Evolutionary conservation across 2,329 filamentous ascomycete genomes (phyloP).

Genomic region (Botryotinia calthae): DNA sequence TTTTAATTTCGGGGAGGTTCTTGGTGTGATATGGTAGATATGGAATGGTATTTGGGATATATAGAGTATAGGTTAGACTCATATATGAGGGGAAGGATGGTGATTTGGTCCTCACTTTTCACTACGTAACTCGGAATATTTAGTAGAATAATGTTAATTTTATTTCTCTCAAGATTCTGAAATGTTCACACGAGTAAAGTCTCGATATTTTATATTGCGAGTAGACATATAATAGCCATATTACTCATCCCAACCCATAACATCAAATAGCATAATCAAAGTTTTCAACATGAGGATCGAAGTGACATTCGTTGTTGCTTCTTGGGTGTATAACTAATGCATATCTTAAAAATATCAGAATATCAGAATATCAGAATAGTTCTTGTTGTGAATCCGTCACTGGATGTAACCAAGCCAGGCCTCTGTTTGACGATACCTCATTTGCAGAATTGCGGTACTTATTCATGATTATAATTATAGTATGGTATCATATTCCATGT

Average conservation of each 20-base stretch:
- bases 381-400: neutral
- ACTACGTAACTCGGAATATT: too few relatives aligned
- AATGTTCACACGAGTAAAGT: too few relatives aligned
- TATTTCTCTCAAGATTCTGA: neutral
- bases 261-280: neutral
- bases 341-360: neutral
- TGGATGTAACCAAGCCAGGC: too few relatives aligned
- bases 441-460: too few relatives aligned
- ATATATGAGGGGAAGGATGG: neutral
- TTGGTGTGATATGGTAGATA: neutral
- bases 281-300: neutral
- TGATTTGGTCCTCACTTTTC: neutral
- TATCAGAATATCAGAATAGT: neutral
- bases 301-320: neutral
- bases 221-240: neutral
- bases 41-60: neutral
- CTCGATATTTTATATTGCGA: accelerated
- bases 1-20: neutral
- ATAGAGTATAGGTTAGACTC: neutral
- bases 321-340: neutral
- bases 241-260: neutral
- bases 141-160: neutral
- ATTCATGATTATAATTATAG: too few relatives aligned
- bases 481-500: too few relatives aligned
- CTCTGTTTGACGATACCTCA: too few relatives aligned